Evolutionary conservation across 257 asterid genomes (phyloP), one percentile per base, ranked within the genome.

Genomic region (Solanum phureja): DNA sequence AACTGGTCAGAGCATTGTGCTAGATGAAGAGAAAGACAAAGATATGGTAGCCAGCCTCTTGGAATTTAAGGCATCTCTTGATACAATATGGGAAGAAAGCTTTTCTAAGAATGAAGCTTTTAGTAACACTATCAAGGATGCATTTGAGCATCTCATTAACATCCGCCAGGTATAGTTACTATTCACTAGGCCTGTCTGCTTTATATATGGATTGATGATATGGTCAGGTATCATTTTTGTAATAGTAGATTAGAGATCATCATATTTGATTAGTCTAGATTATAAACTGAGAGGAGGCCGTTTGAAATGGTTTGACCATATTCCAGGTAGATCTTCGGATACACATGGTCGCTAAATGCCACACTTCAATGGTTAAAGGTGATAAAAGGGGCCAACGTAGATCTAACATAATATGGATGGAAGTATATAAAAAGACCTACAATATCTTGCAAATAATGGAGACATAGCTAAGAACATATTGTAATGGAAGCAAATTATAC

Each of bases 11-110:
- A 90, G 93, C 87, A 92, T 96, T 88, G 98, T 97, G 85, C 90
- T 94, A 93, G 99, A 97, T 89, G 99, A 97, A 87, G 99, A 97
- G 90, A 97, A 97, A 91, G 99, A 97, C 92, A 97, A 93, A 91
- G 99, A 97, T 86, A 96, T 97, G 99, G 99, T 97, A 56, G 92
- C 95, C 42, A 91, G 94, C 92, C 91, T 97, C 86, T 90, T 97
- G 91, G 99, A 97, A 79, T 94, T 97, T 90, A 97, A 97, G 92
- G 92, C 92, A 56, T 94, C 95, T 88, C 97, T 97, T 90, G 99
- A 96, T 90, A 92, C 92, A 75, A 95, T 94, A 91, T 96, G 96
- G 98, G 99, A 96, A 89, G 98, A 95, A 88, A 94, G 99, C 91
- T 94, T 96, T 89, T 91, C 84, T 71, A 96, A 92, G 91, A 97